Evolutionary conservation across 1,284 basidiomycete genomes (phyloP), one percentile per base, ranked within the genome.

Genomic region (Paramarasmius palmivorus): DNA sequence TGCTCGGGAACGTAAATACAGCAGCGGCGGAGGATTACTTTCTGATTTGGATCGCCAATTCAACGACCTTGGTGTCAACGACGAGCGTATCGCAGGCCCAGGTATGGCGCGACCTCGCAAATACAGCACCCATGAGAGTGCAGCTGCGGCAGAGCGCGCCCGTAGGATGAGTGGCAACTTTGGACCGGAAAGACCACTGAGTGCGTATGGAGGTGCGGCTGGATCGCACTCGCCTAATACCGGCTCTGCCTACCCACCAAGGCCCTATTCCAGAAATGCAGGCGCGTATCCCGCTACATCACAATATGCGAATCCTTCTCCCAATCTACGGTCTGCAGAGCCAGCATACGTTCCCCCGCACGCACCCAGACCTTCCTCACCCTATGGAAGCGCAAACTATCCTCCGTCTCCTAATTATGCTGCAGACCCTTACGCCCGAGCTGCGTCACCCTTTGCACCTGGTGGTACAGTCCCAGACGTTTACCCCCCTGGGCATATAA

Each of bases 401-500:
- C 66, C 65, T 34, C 63, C 65, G 15, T 65, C 65, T 2, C 60
- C 68, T 32, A 63, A 64, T 46, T 72, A 65, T 41, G 66, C 61
- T 17, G 53, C 57, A 36, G 32, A 63, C 39, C 69, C 69, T 17
- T 71, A 71, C 49, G 63, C 60, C 19, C 65, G 62, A 45, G 62
- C 60, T n/a, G 59, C 59, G 2, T 67, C 68, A 1, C 66, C 69
- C 0, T 69, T 66, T 48, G 64, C 57, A 2, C 60, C 56, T 37
- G 48, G 55, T 45, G 49, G 46, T 50, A 55, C 63, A 55, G 52
- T 53, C 54, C 64, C 46, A 29, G 64, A 63, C 22, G 65, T 76
- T n/a, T 83, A 83, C 63, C 77, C 82, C 47, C 64, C 70, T n/a
- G 78, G 79, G 1, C 81, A 84, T 64, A 67, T 78, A 36, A 57